Evolutionary conservation across 1,284 basidiomycete species (phyloP).

Genomic region (Boletellus deceptivus): DNA sequence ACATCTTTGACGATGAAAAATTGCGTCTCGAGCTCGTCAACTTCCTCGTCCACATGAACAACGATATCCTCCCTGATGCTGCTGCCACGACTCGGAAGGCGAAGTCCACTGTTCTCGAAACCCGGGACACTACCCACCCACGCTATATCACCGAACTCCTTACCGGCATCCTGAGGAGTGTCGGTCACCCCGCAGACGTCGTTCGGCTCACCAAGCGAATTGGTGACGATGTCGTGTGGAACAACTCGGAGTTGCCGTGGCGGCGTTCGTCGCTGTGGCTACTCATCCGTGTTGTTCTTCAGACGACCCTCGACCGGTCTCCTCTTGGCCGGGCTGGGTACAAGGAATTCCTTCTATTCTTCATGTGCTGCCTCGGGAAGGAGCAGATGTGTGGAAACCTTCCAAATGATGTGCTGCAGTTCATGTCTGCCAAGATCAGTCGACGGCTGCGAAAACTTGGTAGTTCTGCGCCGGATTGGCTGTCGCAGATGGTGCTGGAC

Average conservation of each 20-base stretch:
- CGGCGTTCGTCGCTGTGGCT: slow-evolving; percentile 40
- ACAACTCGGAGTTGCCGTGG: slow-evolving; percentile 34
- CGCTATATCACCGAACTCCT: slow-evolving; percentile 37
- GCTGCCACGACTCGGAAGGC: slow-evolving; percentile 9
- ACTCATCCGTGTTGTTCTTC: slow-evolving; percentile 38
- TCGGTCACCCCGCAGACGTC: slow-evolving; percentile 22
- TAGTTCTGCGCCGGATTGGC: slow-evolving; percentile 17
- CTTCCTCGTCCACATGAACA: slow-evolving; percentile 31
- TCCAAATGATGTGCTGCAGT: slow-evolving; percentile 34
- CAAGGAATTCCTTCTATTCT: slow-evolving; percentile 44
- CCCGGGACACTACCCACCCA: slow-evolving; percentile 31
- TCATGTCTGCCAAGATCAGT: slow-evolving; percentile 33
- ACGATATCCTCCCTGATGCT: slow-evolving; percentile 15
- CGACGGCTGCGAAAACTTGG: slow-evolving; percentile 40
- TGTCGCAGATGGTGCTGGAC: slow-evolving; percentile 9
- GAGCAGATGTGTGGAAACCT: slow-evolving; percentile 19
- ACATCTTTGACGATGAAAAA: slow-evolving; percentile 13
- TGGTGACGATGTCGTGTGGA: slow-evolving; percentile 35
- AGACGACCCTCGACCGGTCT: slow-evolving; percentile 36
- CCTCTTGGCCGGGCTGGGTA: slow-evolving; percentile 30
- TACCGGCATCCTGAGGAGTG: slow-evolving; percentile 31
- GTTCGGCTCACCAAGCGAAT: slow-evolving; percentile 31
- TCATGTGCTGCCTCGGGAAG: slow-evolving; percentile 36
- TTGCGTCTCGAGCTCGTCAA: slow-evolving; percentile 29
- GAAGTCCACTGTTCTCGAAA: slow-evolving; percentile 25